phyloP scores from a whole-genome alignment of 768 basidiomycete genomes.

The Mycena vitilis region DNA sequence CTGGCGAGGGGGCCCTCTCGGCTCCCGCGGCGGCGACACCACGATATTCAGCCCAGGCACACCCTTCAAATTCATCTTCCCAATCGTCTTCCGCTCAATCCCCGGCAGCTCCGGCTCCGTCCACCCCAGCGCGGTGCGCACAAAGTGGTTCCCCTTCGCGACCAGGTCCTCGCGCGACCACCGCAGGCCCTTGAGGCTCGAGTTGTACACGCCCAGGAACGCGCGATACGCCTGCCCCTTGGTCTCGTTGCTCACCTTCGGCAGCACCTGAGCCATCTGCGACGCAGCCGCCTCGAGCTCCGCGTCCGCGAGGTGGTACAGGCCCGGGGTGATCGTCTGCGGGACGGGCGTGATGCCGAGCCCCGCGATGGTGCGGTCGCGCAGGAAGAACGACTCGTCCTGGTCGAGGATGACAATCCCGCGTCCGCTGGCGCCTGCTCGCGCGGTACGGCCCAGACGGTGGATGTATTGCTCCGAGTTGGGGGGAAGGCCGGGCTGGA shows the following conservation, averaged over 20 bases:
- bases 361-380: slow-evolving; percentile 48
- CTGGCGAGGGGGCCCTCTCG: slow-evolving; percentile 1
- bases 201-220: slow-evolving; percentile 69
- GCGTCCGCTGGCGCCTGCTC: slow-evolving; percentile 73
- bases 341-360: slow-evolving; percentile 53
- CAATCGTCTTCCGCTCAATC: slow-evolving; percentile 56
- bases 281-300: slow-evolving; percentile 35
- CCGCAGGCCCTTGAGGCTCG: slow-evolving; percentile 48
- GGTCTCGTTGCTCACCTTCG: slow-evolving; percentile 47
- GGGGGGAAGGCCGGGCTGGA: slow-evolving; percentile 75
- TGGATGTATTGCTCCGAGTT: slow-evolving; percentile 84
- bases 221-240: slow-evolving; percentile 66
- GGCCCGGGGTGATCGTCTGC: slow-evolving; percentile 35
- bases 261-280: slow-evolving; percentile 43
- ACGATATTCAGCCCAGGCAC: slow-evolving; percentile 44
- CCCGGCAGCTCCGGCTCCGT: slow-evolving; percentile 47
- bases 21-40: background rate
- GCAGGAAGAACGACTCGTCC: slow-evolving; percentile 62
- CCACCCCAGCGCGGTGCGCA: slow-evolving; percentile 52
- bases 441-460: slow-evolving; percentile 81
- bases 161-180: slow-evolving; percentile 57
- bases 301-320: slow-evolving; percentile 17
- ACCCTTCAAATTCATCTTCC: slow-evolving; percentile 63
- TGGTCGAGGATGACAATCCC: slow-evolving; percentile 68
- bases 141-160: slow-evolving; percentile 51